Evolutionary conservation across 495 filamentous ascomycete species (phyloP), one percentile per base, ranked within the genome.

Genomic region (Neurospora cerealis): DNA sequence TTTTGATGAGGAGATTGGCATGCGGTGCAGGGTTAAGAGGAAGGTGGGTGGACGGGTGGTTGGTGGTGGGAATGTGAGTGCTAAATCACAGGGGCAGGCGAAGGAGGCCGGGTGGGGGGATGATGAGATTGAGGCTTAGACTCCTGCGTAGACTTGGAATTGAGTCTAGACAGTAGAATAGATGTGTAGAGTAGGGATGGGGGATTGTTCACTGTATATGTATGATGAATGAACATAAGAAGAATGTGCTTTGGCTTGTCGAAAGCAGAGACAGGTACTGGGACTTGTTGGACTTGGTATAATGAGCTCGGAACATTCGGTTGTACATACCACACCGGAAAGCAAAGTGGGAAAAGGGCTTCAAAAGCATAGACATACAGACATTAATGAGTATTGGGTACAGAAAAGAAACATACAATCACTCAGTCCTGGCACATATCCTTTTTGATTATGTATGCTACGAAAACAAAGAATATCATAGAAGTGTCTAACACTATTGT

Each of bases 1-100:
- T 71, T 89, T 91, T 83, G 96, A 98, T 81, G 88, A 91, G 78
- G 87, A 93, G 78, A 92, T 98, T 62, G 93, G 94, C 3, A 88
- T 97, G 79, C 93, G 91, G 85, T 96, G 93, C 80, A 89, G 96
- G 37, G 95, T 99, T 13, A 99, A 98, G 89, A 86, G 96, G 73
- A 91, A 91, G 75, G 89, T 94, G 75, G 93, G 94, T 5, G 93
- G 83, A 75, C 89, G 85, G 82, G 91, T 85, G 84, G 93, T 85
- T 73, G 87, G 85, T 0, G 81, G 80, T 3, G 80, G 77, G 15
- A 75, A 41, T 8, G 71, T 70, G 2, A 69, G 39, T 44, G 77
- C 73, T 0, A 48, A 48, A n/a, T 5, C 19, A 39, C 17, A 71
- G 24, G 37, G 54, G 32, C 69, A 73, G 36, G 71, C 62, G 1